These are phyloP conservation scores for Rhytidiadelphus loreus DNA, from an alignment of 225 moss, liverwort and hornwort species.

Conservation along the genomic window DNA sequence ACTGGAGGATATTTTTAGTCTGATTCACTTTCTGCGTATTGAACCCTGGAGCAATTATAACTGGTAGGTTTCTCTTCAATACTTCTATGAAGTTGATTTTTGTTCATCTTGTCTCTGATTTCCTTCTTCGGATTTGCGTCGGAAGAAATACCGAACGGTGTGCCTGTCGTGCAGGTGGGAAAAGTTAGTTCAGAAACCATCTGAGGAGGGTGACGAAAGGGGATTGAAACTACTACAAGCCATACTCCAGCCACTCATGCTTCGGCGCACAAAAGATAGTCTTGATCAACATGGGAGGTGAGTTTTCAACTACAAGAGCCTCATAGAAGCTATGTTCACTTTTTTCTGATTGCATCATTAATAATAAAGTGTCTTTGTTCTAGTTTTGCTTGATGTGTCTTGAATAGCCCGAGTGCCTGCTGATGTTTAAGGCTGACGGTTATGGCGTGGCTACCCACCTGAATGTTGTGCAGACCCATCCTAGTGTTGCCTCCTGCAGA, in stretches of 20 bases:
- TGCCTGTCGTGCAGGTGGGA: slow-evolving; percentile 48
- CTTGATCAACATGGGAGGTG: slow-evolving; percentile 71
- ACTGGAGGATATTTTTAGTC: slow-evolving; percentile 79
- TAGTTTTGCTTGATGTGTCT: background rate
- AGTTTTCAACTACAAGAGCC: background rate
- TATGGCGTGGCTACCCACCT: background rate
- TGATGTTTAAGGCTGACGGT: background rate
- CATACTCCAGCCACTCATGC: slow-evolving; percentile 74
- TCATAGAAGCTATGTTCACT: background rate
- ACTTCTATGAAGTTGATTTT: background rate
- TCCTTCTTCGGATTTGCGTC: background rate
- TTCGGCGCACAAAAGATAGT: slow-evolving; percentile 80
- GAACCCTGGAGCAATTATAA: slow-evolving; percentile 90
- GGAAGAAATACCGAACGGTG: background rate
- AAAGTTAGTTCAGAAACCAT: slow-evolving; percentile 80
- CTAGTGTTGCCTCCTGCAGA: slow-evolving; percentile 68
- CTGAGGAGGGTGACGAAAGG: slow-evolving; percentile 77
- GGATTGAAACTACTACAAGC: slow-evolving; percentile 68
- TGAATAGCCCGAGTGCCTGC: background rate
- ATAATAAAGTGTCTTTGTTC: background rate
- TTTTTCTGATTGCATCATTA: background rate
- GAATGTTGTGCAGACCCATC: slow-evolving; percentile 54
- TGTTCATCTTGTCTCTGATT: background rate
- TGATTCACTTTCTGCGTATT: slow-evolving; percentile 74
- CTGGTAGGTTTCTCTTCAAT: slow-evolving; percentile 35